phyloP scores from a whole-genome alignment of 2,329 filamentous ascomycete genomes.

The Pseudogymnoascus sp. region DNA sequence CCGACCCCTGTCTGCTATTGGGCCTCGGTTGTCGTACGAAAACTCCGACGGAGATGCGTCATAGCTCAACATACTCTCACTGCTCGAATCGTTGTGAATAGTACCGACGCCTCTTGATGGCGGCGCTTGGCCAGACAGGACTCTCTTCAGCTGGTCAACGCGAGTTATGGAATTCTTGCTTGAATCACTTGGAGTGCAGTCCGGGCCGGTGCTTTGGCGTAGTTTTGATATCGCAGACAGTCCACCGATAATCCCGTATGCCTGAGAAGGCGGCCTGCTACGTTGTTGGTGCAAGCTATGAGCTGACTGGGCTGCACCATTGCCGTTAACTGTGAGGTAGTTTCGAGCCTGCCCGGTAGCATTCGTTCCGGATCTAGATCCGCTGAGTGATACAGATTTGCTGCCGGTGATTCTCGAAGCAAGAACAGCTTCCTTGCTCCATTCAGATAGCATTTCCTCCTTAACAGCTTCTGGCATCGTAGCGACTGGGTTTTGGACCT shows the following conservation, averaged over 20 bases:
- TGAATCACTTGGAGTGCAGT: slow-evolving; percentile 30
- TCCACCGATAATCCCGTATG: slow-evolving; percentile 24
- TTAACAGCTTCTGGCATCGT: slow-evolving; percentile 58
- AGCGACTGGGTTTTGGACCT: slow-evolving; percentile 34
- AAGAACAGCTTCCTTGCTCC: slow-evolving; percentile 69
- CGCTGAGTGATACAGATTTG: slow-evolving; percentile 65
- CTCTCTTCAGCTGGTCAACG: slow-evolving; percentile 55
- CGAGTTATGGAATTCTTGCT: slow-evolving; percentile 46
- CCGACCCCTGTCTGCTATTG: not conserved
- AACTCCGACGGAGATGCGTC: slow-evolving; percentile 59
- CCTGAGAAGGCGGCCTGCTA: slow-evolving; percentile 22
- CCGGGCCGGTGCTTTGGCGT: slow-evolving; percentile 44
- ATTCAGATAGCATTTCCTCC: slow-evolving; percentile 69
- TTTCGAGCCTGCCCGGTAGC: slow-evolving; percentile 36
- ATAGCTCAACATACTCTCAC: slow-evolving; percentile 63
- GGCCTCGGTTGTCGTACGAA: slow-evolving; percentile 40
- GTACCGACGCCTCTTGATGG: slow-evolving; percentile 31
- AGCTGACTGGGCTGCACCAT: slow-evolving; percentile 28
- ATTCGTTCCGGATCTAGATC: slow-evolving; percentile 59
- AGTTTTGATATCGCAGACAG: slow-evolving; percentile 34
- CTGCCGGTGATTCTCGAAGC: slow-evolving; percentile 58
- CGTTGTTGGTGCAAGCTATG: slow-evolving; percentile 18
- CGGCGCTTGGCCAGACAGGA: slow-evolving; percentile 43
- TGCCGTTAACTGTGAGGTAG: slow-evolving; percentile 51
- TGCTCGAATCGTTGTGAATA: slow-evolving; percentile 44